These are phyloP conservation scores for Schizonepeta tenuifolia DNA, from an alignment of 257 asterid species.

Conservation along the genomic window DNA sequence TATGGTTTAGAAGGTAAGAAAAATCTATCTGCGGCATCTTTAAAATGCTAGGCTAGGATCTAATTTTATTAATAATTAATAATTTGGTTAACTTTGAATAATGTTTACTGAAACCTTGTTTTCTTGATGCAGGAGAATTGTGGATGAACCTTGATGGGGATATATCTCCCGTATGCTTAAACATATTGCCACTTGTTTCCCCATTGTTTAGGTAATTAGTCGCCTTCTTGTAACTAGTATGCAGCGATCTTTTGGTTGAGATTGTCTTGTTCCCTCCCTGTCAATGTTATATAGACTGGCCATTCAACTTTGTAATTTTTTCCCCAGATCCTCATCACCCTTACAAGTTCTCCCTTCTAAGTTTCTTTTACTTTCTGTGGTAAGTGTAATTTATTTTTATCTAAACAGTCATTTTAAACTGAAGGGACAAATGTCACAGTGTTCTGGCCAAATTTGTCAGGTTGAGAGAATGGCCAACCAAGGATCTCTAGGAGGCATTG, in stretches of 20 bases:
- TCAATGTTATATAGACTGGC: slow-evolving; percentile 21
- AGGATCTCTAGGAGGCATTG: slow-evolving; percentile 88
- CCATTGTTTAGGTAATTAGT: slow-evolving; percentile 59
- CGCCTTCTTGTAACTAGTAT: slow-evolving; percentile 22
- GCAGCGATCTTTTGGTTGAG: not conserved
- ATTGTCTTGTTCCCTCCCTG: slow-evolving; percentile 4
- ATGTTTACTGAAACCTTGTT: slow-evolving; percentile 6
- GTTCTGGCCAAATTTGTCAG: slow-evolving; percentile 43
- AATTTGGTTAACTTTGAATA: slow-evolving; percentile 8
- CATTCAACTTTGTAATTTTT: slow-evolving; percentile 11
- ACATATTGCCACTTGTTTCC: slow-evolving; percentile 72
- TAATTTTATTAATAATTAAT: not conserved
- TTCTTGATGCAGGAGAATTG: slow-evolving; percentile 64
- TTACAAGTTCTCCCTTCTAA: slow-evolving; percentile 80
- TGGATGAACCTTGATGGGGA: slow-evolving; percentile 96
- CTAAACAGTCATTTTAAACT: slow-evolving; percentile 20
- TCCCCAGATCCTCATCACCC: slow-evolving; percentile 64
- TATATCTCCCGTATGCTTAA: slow-evolving; percentile 85
- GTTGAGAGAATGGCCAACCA: slow-evolving; percentile 75
- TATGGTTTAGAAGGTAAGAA: slow-evolving; percentile 68
- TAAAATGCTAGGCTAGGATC: slow-evolving; percentile 17
- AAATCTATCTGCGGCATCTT: slow-evolving; percentile 17
- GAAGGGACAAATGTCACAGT: slow-evolving; percentile 28
- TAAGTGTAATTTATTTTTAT: slow-evolving; percentile 45
- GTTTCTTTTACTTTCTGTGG: slow-evolving; percentile 70